These are phyloP conservation scores for Ehretia macrophylla DNA, from an alignment of 257 asterid species.

Conservation along the genomic window DNA sequence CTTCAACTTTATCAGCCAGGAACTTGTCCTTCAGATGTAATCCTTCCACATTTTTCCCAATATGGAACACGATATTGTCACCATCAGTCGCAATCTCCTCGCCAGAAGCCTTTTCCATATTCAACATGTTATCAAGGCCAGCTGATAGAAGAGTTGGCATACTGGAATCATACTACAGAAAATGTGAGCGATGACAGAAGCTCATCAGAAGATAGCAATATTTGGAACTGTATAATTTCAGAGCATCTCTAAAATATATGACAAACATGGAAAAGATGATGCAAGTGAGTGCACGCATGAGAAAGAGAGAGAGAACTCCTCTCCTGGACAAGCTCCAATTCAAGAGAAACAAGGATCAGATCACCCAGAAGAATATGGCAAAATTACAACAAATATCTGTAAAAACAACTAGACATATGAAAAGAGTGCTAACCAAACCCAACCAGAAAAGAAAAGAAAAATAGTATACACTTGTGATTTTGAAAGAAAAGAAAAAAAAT, in stretches of 20 bases:
- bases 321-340: too few species aligned
- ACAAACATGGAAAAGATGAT: neutral
- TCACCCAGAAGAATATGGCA: too few species aligned
- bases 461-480: too few species aligned
- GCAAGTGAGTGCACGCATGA: too few species aligned
- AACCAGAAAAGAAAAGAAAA: too few species aligned
- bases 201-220: neutral
- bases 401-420: too few species aligned
- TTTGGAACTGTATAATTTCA: neutral
- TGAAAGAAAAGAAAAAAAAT: too few species aligned
- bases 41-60: slow-evolving; percentile 57
- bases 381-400: too few species aligned
- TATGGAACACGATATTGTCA: slow-evolving; percentile 40
- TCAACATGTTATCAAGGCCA: slow-evolving; percentile 26
- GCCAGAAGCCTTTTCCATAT: slow-evolving; percentile 35
- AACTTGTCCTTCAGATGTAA: slow-evolving; percentile 57
- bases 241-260: neutral
- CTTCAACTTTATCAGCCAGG: slow-evolving; percentile 52
- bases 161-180: slow-evolving; percentile 56
- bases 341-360: too few species aligned
- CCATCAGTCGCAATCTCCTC: slow-evolving; percentile 45
- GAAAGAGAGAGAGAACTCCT: too few species aligned
- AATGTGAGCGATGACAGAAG: slow-evolving; percentile 8
- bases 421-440: too few species aligned
- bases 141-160: slow-evolving; percentile 38